Evolutionary conservation across 2,329 filamentous ascomycete species (phyloP).

Genomic region (Laburnicola sp.): DNA sequence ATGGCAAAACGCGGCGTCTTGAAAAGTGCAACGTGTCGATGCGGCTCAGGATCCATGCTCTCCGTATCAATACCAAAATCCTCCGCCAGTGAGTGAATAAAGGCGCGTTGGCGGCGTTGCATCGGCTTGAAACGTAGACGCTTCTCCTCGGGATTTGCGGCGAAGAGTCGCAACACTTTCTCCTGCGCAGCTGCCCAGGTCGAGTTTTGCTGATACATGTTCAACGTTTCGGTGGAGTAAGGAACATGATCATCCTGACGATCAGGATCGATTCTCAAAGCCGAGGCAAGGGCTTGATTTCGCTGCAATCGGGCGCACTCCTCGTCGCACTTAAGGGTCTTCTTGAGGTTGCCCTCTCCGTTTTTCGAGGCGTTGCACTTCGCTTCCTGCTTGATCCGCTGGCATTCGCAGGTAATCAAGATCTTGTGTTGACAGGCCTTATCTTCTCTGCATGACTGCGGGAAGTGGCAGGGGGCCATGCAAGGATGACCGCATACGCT

Average conservation of each 20-base stretch:
- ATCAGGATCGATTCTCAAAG: slow-evolving; percentile 80
- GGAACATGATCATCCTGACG: slow-evolving; percentile 77
- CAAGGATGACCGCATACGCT: slow-evolving; percentile 72
- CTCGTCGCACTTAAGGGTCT: slow-evolving; percentile 80
- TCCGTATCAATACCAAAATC: slow-evolving; percentile 91
- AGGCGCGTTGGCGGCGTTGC: slow-evolving; percentile 73
- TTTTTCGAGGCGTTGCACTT: slow-evolving; percentile 73
- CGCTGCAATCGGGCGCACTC: slow-evolving; percentile 85
- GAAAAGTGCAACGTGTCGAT: slow-evolving; percentile 86
- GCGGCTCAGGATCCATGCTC: slow-evolving; percentile 86
- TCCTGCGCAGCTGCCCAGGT: slow-evolving; percentile 76
- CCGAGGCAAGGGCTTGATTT: slow-evolving; percentile 79
- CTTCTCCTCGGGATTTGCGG: slow-evolving; percentile 69
- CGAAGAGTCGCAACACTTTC: slow-evolving; percentile 79
- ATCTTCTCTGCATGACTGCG: slow-evolving; percentile 81
- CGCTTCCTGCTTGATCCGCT: slow-evolving; percentile 80
- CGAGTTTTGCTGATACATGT: slow-evolving; percentile 67
- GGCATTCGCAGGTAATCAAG: slow-evolving; percentile 82
- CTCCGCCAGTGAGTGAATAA: slow-evolving; percentile 81
- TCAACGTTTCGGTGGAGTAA: slow-evolving; percentile 78
- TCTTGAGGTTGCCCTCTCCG: slow-evolving; percentile 64
- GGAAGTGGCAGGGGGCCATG: slow-evolving; percentile 77
- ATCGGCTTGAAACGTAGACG: slow-evolving; percentile 87
- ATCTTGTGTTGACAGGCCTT: slow-evolving; percentile 79
- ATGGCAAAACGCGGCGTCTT: slow-evolving; percentile 80